Evolutionary conservation across 257 asterid species (phyloP).

Genomic region (Salvia hispanica): DNA sequence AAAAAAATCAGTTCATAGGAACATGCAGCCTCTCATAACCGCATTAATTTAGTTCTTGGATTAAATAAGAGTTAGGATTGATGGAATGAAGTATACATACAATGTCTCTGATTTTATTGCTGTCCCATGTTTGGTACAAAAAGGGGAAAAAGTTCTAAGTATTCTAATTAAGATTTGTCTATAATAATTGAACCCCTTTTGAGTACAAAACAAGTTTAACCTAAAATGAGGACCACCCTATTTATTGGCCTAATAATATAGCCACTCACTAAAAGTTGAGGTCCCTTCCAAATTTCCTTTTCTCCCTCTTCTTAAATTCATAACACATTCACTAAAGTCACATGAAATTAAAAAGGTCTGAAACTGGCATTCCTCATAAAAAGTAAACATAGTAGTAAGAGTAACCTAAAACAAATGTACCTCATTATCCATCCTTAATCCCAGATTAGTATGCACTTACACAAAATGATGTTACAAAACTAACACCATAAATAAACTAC

Average conservation of each 20-base stretch:
- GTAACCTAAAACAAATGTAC: conserved; percentile 20
- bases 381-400: conserved; percentile 13
- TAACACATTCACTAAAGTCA: too few relatives aligned
- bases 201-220: conserved; percentile 22
- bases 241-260: background rate
- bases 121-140: conserved; percentile 20
- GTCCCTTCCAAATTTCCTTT: background rate
- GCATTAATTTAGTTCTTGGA: background rate
- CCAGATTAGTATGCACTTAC: conserved; percentile 28
- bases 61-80: background rate
- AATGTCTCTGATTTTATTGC: background rate
- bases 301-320: background rate
- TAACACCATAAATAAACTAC: conserved; percentile 29
- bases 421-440: conserved; percentile 21
- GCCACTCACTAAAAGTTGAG: background rate
- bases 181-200: conserved; percentile 16
- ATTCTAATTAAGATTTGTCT: conserved; percentile 2
- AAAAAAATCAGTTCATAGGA: too few relatives aligned
- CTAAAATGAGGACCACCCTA: background rate
- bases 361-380: background rate
- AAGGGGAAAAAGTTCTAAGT: background rate
- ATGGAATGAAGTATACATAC: background rate
- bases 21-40: too few relatives aligned
- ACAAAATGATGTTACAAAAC: conserved; percentile 30
- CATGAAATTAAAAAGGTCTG: background rate